Conservation (phyloP, 192 early-diverging fungal genomes). For the Coemansia guatemalensis region DNA sequence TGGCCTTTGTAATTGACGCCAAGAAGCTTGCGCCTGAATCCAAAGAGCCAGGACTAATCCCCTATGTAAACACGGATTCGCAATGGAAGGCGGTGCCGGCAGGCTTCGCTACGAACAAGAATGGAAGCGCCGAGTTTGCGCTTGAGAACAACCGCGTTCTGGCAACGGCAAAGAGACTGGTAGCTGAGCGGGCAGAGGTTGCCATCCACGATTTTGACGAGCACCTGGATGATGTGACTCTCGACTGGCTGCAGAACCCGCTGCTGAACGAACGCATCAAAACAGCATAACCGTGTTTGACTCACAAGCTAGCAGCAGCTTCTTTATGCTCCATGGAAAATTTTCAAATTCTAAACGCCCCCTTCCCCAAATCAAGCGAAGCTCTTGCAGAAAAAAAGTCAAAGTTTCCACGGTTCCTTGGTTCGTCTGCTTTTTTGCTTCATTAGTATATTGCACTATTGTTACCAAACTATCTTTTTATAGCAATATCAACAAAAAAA, state of each 20-base stretch:
- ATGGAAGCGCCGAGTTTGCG: conserved; percentile 21
- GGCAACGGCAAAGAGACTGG: conserved; percentile 32
- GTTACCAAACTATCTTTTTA: background rate
- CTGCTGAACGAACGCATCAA: conserved; percentile 38
- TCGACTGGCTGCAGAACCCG: conserved; percentile 53
- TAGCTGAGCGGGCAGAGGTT: conserved; percentile 39
- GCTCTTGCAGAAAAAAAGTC: background rate
- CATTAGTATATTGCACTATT: conserved; percentile 2
- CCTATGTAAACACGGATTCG: conserved; percentile 24
- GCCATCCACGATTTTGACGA: conserved; percentile 54
- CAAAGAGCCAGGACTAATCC: conserved; percentile 20
- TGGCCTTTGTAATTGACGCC: conserved; percentile 46
- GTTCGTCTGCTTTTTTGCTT: conserved; percentile 13
- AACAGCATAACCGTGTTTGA: conserved; percentile 17
- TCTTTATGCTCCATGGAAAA: no score
- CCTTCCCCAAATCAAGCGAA: no score
- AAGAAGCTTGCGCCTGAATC: conserved; percentile 35
- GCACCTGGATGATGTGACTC: conserved; percentile 46
- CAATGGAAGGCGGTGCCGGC: conserved; percentile 47
- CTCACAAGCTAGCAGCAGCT: no score
- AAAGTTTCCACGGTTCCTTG: background rate
- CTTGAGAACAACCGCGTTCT: conserved; percentile 51
- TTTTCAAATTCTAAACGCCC: no score
- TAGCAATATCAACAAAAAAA: background rate
- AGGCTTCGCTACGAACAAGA: conserved; percentile 21